Evolutionary conservation across 179 eudicot genomes (phyloP).

Genomic region (Dionaea muscipula): DNA sequence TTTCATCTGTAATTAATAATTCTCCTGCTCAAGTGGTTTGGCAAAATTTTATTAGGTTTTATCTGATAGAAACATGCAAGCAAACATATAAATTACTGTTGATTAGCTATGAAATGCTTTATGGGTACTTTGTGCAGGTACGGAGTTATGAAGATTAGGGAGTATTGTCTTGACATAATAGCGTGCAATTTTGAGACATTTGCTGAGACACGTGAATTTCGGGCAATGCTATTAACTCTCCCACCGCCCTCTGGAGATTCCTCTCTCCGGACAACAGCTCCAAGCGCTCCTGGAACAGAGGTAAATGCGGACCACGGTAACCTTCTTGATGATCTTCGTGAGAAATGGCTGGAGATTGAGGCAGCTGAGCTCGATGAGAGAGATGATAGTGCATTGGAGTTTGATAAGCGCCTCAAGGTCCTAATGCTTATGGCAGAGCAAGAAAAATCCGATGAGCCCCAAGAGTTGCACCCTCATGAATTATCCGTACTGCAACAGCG

Average conservation of each 20-base stretch:
- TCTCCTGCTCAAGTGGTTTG: too few species aligned
- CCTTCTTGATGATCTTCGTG: conserved; percentile 82
- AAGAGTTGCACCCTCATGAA: background rate
- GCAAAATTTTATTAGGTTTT: too few species aligned
- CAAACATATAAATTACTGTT: too few species aligned
- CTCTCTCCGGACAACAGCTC: conserved; percentile 79
- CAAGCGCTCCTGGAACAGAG: conserved; percentile 93
- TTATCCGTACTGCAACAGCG: too few species aligned
- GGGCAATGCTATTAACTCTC: conserved; percentile 77
- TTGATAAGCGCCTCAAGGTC: conserved; percentile 87
- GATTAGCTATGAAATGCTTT: too few species aligned
- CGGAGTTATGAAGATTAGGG: conserved; percentile 75
- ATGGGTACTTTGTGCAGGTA: conserved; percentile 42
- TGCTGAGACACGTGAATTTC: conserved; percentile 66
- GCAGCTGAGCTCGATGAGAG: conserved; percentile 83
- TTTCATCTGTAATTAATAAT: too few species aligned
- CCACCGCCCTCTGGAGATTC: conserved; percentile 98
- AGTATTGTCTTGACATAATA: conserved; percentile 72
- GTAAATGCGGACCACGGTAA: conserved; percentile 45
- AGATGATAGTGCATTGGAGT: conserved; percentile 85
- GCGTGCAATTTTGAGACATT: conserved; percentile 87
- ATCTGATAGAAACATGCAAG: too few species aligned
- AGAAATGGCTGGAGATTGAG: conserved; percentile 91
- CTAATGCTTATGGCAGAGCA: conserved; percentile 59
- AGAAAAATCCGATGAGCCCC: conserved; percentile 10